Conservation (phyloP, 1,284 basidiomycete species). For the Leccinum subfulvum region DNA sequence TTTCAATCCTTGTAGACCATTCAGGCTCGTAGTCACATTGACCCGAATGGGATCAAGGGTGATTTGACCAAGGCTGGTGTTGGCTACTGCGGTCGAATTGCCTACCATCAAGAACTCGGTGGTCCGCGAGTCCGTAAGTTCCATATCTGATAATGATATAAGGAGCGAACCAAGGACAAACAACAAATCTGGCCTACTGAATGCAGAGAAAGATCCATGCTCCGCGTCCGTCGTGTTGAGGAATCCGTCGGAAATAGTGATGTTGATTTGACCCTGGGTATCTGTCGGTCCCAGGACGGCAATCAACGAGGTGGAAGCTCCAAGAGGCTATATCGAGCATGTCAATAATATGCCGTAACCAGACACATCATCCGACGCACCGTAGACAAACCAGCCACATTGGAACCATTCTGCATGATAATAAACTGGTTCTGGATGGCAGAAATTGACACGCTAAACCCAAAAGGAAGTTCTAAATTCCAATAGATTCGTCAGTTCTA, state of each 20-base stretch:
- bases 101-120: conserved; percentile 64
- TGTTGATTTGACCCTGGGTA: conserved; percentile 67
- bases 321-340: conserved; percentile 45
- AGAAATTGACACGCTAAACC: conserved; percentile 67
- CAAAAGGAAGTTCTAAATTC: conserved; percentile 65
- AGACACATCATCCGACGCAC: conserved; percentile 35
- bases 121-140: conserved; percentile 46
- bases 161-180: conserved; percentile 2
- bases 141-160: conserved; percentile 40
- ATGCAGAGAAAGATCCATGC: conserved; percentile 53
- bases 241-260: conserved; percentile 58
- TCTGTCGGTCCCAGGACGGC: conserved; percentile 50
- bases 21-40: conserved; percentile 66
- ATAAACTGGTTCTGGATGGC: conserved; percentile 69
- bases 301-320: conserved; percentile 58
- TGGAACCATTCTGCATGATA: conserved; percentile 51
- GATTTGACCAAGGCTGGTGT: conserved; percentile 66
- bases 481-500: conserved; percentile 2
- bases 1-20: conserved; percentile 64
- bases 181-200: conserved; percentile 43
- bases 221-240: conserved; percentile 51
- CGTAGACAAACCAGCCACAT: conserved; percentile 56
- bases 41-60: conserved; percentile 75
- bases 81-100: conserved; percentile 62
- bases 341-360: conserved; percentile 11